Evolutionary conservation across 306 rosid species (phyloP).

Genomic region (Casuarina cunninghamiana): DNA sequence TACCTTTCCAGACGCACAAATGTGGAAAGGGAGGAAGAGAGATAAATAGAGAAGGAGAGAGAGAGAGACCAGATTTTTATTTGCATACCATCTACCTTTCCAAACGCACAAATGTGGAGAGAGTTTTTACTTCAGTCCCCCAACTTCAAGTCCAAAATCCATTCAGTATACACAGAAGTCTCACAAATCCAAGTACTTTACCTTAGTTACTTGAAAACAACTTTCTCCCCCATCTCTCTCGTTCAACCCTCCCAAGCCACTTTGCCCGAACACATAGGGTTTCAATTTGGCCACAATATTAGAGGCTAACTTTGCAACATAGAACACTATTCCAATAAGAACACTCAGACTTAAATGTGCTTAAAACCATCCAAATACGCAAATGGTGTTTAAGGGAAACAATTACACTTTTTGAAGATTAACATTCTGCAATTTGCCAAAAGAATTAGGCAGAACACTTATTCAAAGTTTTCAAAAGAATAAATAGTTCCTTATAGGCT

Average conservation of each 20-base stretch:
- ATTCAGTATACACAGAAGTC: background rate
- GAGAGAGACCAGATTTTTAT: no score
- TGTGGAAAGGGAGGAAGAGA: background rate
- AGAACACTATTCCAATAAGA: background rate
- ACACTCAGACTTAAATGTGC: background rate
- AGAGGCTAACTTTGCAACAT: background rate
- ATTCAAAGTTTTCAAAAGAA: background rate
- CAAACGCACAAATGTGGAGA: background rate
- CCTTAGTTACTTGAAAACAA: background rate
- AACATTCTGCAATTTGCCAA: background rate
- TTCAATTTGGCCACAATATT: conserved; percentile 6
- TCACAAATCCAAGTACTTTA: background rate
- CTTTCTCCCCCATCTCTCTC: background rate
- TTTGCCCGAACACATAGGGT: background rate
- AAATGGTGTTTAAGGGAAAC: background rate
- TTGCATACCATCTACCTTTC: background rate
- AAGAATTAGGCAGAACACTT: background rate
- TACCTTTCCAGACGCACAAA: background rate
- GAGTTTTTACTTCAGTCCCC: background rate
- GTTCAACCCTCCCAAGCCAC: background rate
- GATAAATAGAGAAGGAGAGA: background rate
- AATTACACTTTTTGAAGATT: background rate
- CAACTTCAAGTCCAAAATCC: background rate
- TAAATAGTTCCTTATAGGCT: background rate
- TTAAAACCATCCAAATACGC: background rate